Evolutionary conservation across 371 early-diverging fungal genomes (phyloP), one percentile per base, ranked within the genome.

Genomic region (Saksenaea vasiformis): DNA sequence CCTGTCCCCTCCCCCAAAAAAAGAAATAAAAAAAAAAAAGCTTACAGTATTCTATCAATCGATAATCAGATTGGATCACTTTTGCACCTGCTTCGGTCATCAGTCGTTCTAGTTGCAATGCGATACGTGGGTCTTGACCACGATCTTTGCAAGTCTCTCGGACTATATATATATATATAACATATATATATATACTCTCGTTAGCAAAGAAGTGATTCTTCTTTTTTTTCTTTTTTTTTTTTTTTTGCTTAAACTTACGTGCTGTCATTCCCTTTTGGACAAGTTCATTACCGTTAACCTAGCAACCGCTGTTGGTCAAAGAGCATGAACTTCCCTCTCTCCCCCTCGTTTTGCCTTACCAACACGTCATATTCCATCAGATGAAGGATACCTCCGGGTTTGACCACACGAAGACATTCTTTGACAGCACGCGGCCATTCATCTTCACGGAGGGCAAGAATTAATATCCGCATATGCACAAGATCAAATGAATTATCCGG

Each of bases 401-500:
- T 80, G 26, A 72, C 54, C 1, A 84, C 71, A 28, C 84, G 75
- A 27, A 70, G 57, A 4, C 51, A 44, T 26, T 77, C 73, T n/a
- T 60, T 65, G 17, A 74, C 38, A 10, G 58, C 54, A 4, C 51
- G 9, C 0, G 34, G 51, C 69, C 72, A 75, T 53, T 72, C 54
- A 1, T 38, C 34, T n/a, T 28, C 53, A 26, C 67, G 62, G 9
- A 75, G 61, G 1, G 62, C 67, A 37, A 72, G 44, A 5, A 64
- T 60, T 35, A 77, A 73, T 26, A 75, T 57, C 43, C 83, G 70
- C 60, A 80, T 72, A 19, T 85, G 79, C 17, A 85, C 73, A 53
- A 79, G 70, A 56, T 86, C 85, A 64, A 85, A 83, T 27, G 65
- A 35, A 47, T 80, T 66, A 62, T 71, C 79, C 8, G 82, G 74